Conservation (phyloP, 768 basidiomycete genomes). For the Phlegmacium glaucopus region DNA sequence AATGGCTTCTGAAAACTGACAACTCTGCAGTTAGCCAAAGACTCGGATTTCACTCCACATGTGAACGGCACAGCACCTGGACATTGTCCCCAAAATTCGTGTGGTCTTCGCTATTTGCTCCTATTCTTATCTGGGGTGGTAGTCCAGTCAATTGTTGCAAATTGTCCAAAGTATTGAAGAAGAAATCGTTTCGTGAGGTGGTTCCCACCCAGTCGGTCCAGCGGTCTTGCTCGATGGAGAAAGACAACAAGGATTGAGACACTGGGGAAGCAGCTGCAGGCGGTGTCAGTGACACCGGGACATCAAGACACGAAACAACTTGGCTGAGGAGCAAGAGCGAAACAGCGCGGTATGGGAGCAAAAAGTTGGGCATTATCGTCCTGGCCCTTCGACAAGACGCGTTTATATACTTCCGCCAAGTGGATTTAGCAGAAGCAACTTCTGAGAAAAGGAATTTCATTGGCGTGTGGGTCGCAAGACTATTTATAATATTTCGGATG, state of each 20-base stretch:
- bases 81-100: slow-evolving; percentile 51
- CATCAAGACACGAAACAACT: slow-evolving; percentile 19
- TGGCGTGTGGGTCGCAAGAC: not conserved
- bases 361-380: not conserved
- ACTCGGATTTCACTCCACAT: not conserved
- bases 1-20: slow-evolving; percentile 40
- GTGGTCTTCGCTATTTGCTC: slow-evolving; percentile 56
- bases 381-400: not conserved
- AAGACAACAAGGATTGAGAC: slow-evolving; percentile 48
- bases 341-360: not conserved
- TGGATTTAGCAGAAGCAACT: not conserved
- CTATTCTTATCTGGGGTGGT: slow-evolving; percentile 57
- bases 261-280: slow-evolving; percentile 35
- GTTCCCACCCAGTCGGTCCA: slow-evolving; percentile 68
- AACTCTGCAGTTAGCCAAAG: not conserved
- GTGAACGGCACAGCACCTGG: slow-evolving; percentile 29
- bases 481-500: not conserved
- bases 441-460: not conserved
- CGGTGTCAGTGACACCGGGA: slow-evolving; percentile 37
- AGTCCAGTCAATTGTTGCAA: slow-evolving; percentile 47
- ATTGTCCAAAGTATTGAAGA: slow-evolving; percentile 58
- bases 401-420: not conserved
- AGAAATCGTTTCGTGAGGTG: slow-evolving; percentile 51
- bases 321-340: slow-evolving; percentile 8
- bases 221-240: slow-evolving; percentile 69